Evolutionary conservation across 1,284 basidiomycete genomes (phyloP).

Genomic region (Rugosomyces carneus): DNA sequence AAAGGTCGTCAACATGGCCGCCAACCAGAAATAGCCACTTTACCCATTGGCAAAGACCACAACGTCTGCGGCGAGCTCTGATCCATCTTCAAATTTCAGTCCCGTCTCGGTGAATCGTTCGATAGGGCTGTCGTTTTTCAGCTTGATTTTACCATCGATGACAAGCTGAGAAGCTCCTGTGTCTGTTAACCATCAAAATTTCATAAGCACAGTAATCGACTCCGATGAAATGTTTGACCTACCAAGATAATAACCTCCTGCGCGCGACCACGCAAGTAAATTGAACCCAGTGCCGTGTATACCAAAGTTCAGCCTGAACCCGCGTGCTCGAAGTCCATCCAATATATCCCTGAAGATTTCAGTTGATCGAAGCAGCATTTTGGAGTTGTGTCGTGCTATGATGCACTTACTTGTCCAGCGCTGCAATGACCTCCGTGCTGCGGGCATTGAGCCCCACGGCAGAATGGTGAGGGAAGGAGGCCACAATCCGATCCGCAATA

Average conservation of each 20-base stretch:
- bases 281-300: conserved; percentile 44
- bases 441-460: conserved; percentile 37
- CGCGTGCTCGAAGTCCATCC: conserved; percentile 48
- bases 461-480: conserved; percentile 38
- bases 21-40: background rate
- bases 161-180: conserved; percentile 62
- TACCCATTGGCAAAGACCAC: conserved; percentile 66
- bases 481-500: conserved; percentile 43
- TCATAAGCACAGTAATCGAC: background rate
- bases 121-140: conserved; percentile 59
- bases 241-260: conserved; percentile 29
- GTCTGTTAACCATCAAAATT: no score
- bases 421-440: conserved; percentile 39
- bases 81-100: conserved; percentile 61
- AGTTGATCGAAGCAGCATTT: background rate
- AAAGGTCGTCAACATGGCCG: background rate
- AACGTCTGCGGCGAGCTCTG: conserved; percentile 58
- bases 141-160: conserved; percentile 67
- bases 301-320: conserved; percentile 55
- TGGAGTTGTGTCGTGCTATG: no score
- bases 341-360: conserved; percentile 38
- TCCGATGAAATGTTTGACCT: background rate
- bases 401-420: conserved; percentile 40
- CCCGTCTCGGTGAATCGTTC: conserved; percentile 48
- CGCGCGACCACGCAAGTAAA: conserved; percentile 23